These are phyloP conservation scores for Naganishia onofrii DNA, from an alignment of 768 basidiomycete genomes.

Conservation along the genomic window DNA sequence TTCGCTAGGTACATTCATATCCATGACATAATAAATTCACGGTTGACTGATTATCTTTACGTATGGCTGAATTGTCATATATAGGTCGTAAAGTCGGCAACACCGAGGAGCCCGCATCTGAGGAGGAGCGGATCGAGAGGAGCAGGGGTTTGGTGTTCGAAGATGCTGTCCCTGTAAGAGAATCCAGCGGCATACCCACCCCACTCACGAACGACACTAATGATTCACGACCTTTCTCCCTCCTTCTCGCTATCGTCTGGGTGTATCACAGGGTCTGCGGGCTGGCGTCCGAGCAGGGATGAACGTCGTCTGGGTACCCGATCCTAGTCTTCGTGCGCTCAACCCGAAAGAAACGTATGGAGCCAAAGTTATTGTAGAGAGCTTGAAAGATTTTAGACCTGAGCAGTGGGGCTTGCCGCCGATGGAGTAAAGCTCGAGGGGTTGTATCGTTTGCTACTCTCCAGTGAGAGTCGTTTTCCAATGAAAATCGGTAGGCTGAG, in stretches of 20 bases:
- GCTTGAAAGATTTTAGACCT: slow-evolving; percentile 44
- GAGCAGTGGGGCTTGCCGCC: slow-evolving; percentile 44
- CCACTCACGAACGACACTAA: not conserved
- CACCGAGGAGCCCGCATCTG: slow-evolving; percentile 37
- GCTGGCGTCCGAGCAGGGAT: slow-evolving; percentile 51
- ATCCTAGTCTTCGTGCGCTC: slow-evolving; percentile 41
- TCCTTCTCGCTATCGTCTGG: not conserved
- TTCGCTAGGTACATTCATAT: slow-evolving; percentile 37
- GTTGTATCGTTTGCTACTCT: not conserved
- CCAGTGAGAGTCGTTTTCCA: not conserved
- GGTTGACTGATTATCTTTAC: not conserved
- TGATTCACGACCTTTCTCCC: not conserved
- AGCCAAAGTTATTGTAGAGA: slow-evolving; percentile 39
- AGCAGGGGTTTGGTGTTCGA: slow-evolving; percentile 47
- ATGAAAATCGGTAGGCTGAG: not conserved
- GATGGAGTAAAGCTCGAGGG: slow-evolving; percentile 1
- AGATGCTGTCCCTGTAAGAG: slow-evolving; percentile 44
- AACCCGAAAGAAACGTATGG: slow-evolving; percentile 43
- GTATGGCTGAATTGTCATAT: not conserved
- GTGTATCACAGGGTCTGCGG: slow-evolving; percentile 37
- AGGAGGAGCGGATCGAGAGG: slow-evolving; percentile 40
- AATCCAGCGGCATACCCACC: not conserved
- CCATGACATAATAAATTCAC: not conserved
- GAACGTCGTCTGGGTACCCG: slow-evolving; percentile 51
- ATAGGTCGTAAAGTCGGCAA: slow-evolving; percentile 46